These are phyloP conservation scores for Phytophthora citricola DNA, from an alignment of 352 stramenopile species.

Conservation along the genomic window DNA sequence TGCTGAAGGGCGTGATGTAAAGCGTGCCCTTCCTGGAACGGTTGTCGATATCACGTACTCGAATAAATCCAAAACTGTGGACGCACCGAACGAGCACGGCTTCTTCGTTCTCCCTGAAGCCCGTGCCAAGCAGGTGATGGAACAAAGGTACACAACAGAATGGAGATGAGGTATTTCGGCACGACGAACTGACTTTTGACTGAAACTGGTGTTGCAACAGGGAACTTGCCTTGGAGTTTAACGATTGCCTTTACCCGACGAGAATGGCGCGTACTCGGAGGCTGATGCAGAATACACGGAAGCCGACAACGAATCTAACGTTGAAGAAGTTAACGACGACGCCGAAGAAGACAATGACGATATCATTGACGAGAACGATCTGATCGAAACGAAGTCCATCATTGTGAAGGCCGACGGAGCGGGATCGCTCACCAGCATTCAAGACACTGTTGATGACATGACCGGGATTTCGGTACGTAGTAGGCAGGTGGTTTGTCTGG, in stretches of 20 bases:
- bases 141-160: slow-evolving; percentile 57
- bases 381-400: slow-evolving; percentile 65
- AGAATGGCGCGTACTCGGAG: slow-evolving; percentile 13
- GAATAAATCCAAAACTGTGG: slow-evolving; percentile 85
- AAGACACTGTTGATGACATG: slow-evolving; percentile 85
- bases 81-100: slow-evolving; percentile 81
- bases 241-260: slow-evolving; percentile 57
- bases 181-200: neutral
- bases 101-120: slow-evolving; percentile 78
- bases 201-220: slow-evolving; percentile 32
- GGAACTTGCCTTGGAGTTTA: slow-evolving; percentile 77
- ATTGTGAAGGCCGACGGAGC: slow-evolving; percentile 84
- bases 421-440: slow-evolving; percentile 83
- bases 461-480: slow-evolving; percentile 52
- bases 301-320: slow-evolving; percentile 8
- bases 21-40: slow-evolving; percentile 59
- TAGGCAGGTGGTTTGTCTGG: slow-evolving; percentile 1
- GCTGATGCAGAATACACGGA: slow-evolving; percentile 29
- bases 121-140: slow-evolving; percentile 72
- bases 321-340: slow-evolving; percentile 7
- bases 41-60: slow-evolving; percentile 85
- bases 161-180: neutral
- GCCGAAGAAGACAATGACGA: slow-evolving; percentile 22
- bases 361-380: slow-evolving; percentile 50
- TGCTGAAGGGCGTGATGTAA: slow-evolving; percentile 63